Conservation (phyloP, 2,329 filamentous ascomycete genomes). For the Fusarium armeniacum region DNA sequence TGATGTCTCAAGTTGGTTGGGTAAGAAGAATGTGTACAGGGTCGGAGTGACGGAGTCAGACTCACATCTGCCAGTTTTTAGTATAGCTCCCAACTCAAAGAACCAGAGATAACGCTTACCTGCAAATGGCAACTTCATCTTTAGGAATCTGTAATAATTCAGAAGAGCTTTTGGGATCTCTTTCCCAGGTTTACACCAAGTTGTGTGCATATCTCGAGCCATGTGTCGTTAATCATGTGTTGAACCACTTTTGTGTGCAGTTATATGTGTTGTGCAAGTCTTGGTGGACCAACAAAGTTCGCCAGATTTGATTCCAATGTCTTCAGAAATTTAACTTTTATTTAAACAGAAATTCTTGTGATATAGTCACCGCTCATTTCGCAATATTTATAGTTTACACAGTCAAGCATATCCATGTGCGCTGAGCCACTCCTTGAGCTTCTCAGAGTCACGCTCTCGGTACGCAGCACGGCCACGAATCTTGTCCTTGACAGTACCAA, state of each 20-base stretch:
- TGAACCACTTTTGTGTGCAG: background rate
- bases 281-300: background rate
- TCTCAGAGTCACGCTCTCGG: conserved; percentile 78
- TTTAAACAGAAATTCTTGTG: conserved; percentile 9
- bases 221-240: background rate
- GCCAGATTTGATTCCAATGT: background rate
- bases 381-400: conserved; percentile 47
- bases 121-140: background rate
- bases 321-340: conserved; percentile 20
- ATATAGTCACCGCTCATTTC: conserved; percentile 3
- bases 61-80: too few relatives aligned
- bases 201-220: background rate
- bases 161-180: background rate
- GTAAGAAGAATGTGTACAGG: background rate
- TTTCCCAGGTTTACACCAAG: background rate
- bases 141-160: background rate
- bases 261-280: background rate
- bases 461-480: conserved; percentile 88
- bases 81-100: background rate
- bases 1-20: background rate
- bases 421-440: conserved; percentile 83
- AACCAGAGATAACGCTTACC: background rate
- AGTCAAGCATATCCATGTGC: conserved; percentile 62
- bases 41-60: too few relatives aligned
- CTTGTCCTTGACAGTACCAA: conserved; percentile 88